Base-by-base conservation (phyloP, 2,329 filamentous ascomycete species). In the Fusarium nygamai region DNA sequence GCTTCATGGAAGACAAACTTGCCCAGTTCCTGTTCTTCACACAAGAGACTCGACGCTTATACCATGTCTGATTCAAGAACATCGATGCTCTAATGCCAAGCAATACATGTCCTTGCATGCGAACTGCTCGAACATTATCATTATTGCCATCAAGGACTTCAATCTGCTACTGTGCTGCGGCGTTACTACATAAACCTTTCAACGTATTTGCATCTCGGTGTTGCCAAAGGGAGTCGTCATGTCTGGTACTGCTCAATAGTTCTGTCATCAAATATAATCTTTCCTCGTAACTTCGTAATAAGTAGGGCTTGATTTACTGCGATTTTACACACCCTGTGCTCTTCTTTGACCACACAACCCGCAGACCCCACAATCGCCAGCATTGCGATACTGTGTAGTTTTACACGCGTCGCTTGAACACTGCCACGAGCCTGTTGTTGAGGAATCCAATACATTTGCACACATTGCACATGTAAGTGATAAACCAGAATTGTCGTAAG, bases 361-460 rank as follows among this genome's bases (percentile, higher is more conserved):
- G 80, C 93, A 96, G 2, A 91, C 80, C 12, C 91, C 92, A 72
- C 87, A 90, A 80, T 95, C 93, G 3, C 88, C 89, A 17, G 92
- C 87, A 78, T 95, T 96, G 60, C 91, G 78, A 79, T 94, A 96
- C 27, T 77, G 69, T 51, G 86, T 88, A 19, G 83, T 85, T 67
- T 82, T 82, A 79, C 93, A 96, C 6, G 83, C 73, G 8, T 80
- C 78, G 72, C 87, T 89, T 48, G 79, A 81, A 79, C 93, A 96
- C 54, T 82, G 83, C 93, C 94, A 96, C n/a, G 88, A 83, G 24
- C 85, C 82, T 1, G 86, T 83, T 50, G 91, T 85, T 57, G 87
- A 78, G 2, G 86, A 82, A 50, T 89, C 85, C 5, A 96, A 83
- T 3, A 95, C 93, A 73, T 96, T 90, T 31, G 91, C 88, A 80